phyloP scores from a whole-genome alignment of 2,329 filamentous ascomycete species.

The Trichoderma lentiforme region DNA sequence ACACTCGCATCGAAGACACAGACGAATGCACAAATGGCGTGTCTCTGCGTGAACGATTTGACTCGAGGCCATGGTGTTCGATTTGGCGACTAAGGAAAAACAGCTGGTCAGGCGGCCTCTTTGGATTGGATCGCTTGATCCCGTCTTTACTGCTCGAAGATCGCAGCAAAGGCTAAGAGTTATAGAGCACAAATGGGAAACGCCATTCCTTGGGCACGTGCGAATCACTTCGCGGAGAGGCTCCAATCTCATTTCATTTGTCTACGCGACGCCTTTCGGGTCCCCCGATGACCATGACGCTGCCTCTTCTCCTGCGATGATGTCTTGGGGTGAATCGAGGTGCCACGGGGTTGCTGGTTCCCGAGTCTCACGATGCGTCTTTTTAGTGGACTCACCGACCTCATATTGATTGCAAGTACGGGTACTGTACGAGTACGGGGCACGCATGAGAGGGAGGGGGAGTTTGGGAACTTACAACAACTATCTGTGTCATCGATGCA shows the following conservation, averaged over 20 bases:
- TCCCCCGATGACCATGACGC: not conserved
- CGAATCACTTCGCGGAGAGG: not conserved
- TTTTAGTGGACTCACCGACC: slow-evolving; percentile 4
- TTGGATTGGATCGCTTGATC: not conserved
- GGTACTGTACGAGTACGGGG: not conserved
- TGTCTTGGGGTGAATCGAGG: not conserved
- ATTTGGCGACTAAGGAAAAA: not conserved
- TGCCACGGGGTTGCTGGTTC: not conserved
- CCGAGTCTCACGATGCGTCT: slow-evolving; percentile 4
- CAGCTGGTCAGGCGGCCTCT: not conserved
- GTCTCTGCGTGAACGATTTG: not conserved
- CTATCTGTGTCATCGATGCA: not conserved
- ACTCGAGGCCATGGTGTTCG: not conserved
- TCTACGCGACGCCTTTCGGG: not conserved
- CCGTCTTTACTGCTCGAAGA: not conserved
- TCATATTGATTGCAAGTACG: slow-evolving; percentile 9
- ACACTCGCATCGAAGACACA: not conserved
- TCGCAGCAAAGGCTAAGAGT: not conserved
- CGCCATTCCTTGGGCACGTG: not conserved
- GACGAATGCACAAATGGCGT: not conserved
- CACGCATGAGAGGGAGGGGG: slow-evolving; percentile 1
- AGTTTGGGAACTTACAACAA: not conserved
- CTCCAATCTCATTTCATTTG: not conserved
- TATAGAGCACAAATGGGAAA: not conserved
- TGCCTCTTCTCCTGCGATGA: not conserved